Conservation (phyloP, 352 stramenopile genomes). For the Phytopythium kandeliae region DNA sequence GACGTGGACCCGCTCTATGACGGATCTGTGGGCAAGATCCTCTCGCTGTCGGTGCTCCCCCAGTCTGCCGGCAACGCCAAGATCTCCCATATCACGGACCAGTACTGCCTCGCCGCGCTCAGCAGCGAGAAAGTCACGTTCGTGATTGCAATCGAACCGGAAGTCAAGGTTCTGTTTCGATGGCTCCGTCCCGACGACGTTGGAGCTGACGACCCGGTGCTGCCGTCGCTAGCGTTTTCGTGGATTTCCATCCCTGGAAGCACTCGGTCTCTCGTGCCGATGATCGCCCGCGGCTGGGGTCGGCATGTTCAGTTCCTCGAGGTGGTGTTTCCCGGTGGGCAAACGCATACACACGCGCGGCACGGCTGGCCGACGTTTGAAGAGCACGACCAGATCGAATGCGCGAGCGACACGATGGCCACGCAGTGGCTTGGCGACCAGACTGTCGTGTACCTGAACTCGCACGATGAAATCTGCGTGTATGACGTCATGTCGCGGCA, state of each 20-base stretch:
- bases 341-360: constrained; percentile 66
- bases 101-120: constrained; percentile 77
- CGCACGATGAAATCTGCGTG: constrained; percentile 94
- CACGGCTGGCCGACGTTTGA: constrained; percentile 94
- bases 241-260: constrained; percentile 90
- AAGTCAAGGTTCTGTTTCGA: constrained; percentile 92
- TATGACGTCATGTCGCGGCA: constrained; percentile 96
- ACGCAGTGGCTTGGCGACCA: constrained; percentile 96
- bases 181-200: constrained; percentile 88
- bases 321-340: constrained; percentile 71
- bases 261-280: constrained; percentile 75
- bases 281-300: constrained; percentile 92
- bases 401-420: constrained; percentile 85
- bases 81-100: constrained; percentile 79
- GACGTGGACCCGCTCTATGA: constrained; percentile 95
- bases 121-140: constrained; percentile 94
- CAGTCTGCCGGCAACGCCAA: constrained; percentile 80
- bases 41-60: constrained; percentile 75
- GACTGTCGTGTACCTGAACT: constrained; percentile 93
- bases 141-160: constrained; percentile 93
- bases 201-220: constrained; percentile 55
- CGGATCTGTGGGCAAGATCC: constrained; percentile 87
- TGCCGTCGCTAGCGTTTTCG: constrained; percentile 93
- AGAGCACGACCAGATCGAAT: constrained; percentile 91
- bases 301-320: constrained; percentile 92